These are phyloP conservation scores for Ogataea degrootiae DNA, from an alignment of 805 yeast species.

Conservation along the genomic window DNA sequence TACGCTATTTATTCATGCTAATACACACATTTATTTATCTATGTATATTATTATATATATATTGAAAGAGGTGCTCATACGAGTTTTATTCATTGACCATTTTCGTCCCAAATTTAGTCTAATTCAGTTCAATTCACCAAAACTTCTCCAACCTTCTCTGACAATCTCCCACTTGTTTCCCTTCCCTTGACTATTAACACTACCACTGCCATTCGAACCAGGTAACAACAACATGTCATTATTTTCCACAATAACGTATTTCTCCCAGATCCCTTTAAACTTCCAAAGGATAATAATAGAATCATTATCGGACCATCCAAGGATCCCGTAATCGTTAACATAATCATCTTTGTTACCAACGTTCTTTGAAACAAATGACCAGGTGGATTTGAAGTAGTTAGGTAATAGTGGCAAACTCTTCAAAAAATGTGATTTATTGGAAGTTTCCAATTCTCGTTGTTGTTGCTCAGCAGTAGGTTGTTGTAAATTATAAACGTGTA, in stretches of 20 bases:
- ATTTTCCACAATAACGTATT: conserved; percentile 63
- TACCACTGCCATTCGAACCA: conserved; percentile 5
- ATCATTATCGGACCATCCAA: conserved; percentile 79
- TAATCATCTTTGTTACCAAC: conserved; percentile 33
- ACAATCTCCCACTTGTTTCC: conserved; percentile 47
- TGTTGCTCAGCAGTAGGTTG: conserved; percentile 25
- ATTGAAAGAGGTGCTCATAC: too few relatives aligned
- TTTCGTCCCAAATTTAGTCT: not conserved
- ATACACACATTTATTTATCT: too few relatives aligned
- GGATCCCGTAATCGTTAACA: conserved; percentile 36
- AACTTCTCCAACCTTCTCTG: conserved; percentile 67
- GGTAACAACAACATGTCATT: conserved; percentile 17
- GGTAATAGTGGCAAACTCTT: conserved; percentile 53
- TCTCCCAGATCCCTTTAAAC: conserved; percentile 75
- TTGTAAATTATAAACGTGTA: conserved; percentile 68
- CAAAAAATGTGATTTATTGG: conserved; percentile 62
- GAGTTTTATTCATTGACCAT: too few relatives aligned
- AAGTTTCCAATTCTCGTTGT: conserved; percentile 16
- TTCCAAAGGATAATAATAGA: conserved; percentile 74
- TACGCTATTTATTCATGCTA: not conserved
- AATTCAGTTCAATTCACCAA: conserved; percentile 34
- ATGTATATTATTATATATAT: too few relatives aligned
- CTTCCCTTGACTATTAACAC: not conserved
- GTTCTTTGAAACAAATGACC: conserved; percentile 81
- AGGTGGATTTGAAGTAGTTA: conserved; percentile 72